Evolutionary conservation across 2,329 filamentous ascomycete species (phyloP).

Genomic region (Alternaria arbusti): DNA sequence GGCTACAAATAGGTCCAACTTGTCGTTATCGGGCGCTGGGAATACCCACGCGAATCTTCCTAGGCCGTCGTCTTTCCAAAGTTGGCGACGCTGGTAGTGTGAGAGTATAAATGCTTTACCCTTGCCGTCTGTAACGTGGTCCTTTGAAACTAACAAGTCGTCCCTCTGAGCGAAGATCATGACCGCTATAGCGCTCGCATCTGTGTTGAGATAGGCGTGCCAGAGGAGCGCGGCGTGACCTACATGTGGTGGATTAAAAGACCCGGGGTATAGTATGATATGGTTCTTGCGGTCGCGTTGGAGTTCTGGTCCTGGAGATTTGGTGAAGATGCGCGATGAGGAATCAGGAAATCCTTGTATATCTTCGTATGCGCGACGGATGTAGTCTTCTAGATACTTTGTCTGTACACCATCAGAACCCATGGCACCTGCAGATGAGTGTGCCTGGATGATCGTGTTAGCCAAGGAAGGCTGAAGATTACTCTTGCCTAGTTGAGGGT

Average conservation of each 20-base stretch:
- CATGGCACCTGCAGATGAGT: too few relatives aligned
- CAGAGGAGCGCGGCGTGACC: not conserved
- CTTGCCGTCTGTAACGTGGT: not conserved
- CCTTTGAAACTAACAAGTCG: not conserved
- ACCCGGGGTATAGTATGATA: not conserved
- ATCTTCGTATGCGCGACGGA: not conserved
- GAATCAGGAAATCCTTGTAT: not conserved
- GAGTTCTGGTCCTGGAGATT: not conserved
- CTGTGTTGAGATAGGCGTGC: not conserved
- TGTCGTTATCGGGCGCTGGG: not conserved
- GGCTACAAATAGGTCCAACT: not conserved
- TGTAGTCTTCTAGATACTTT: not conserved
- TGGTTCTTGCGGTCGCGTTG: not conserved
- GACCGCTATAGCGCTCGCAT: not conserved
- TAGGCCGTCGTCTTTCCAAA: not conserved
- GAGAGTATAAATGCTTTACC: not conserved
- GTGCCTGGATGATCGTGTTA: too few relatives aligned
- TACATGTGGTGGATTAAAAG: not conserved
- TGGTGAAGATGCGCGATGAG: not conserved
- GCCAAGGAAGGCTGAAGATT: too few relatives aligned
- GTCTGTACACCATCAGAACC: too few relatives aligned
- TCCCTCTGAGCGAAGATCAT: not conserved
- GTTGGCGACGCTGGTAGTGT: not conserved
- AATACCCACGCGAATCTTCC: not conserved
- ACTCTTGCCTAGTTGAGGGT: too few relatives aligned